Evolutionary conservation across 2,329 filamentous ascomycete genomes (phyloP).

Genomic region (Colletotrichum neosansevieriae): DNA sequence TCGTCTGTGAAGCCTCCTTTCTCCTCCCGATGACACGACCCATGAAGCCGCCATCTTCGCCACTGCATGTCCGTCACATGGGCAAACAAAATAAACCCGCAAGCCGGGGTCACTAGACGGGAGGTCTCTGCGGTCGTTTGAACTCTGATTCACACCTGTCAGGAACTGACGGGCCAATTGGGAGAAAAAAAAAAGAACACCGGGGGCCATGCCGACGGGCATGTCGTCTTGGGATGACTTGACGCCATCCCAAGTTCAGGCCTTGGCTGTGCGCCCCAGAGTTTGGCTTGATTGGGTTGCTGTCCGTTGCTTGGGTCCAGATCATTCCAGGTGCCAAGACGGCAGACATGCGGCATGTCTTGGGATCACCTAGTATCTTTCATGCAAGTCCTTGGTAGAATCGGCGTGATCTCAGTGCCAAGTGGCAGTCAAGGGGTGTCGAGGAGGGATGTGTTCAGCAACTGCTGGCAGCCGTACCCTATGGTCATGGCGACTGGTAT

Average conservation of each 20-base stretch:
- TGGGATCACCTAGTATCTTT: not conserved
- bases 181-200: not conserved
- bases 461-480: not conserved
- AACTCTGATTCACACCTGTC: constrained; percentile 26
- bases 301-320: not conserved
- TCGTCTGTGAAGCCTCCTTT: constrained; percentile 5
- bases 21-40: not conserved
- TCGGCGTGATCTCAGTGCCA: not conserved
- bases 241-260: constrained; percentile 25
- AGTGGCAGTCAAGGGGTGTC: not conserved
- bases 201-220: not conserved
- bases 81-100: constrained; percentile 22
- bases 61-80: constrained; percentile 28
- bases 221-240: constrained; percentile 23
- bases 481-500: not conserved
- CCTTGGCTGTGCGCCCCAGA: not conserved
- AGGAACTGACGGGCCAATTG: constrained; percentile 15
- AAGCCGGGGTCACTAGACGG: constrained; percentile 16
- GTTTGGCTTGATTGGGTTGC: constrained; percentile 1
- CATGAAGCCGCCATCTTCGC: constrained; percentile 7
- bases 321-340: constrained; percentile 13
- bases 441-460: not conserved
- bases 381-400: constrained; percentile 4
- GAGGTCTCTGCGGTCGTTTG: constrained; percentile 30
- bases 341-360: constrained; percentile 13